Conservation (phyloP, 2,329 filamentous ascomycete species). For the Paecilomyces formosus region DNA sequence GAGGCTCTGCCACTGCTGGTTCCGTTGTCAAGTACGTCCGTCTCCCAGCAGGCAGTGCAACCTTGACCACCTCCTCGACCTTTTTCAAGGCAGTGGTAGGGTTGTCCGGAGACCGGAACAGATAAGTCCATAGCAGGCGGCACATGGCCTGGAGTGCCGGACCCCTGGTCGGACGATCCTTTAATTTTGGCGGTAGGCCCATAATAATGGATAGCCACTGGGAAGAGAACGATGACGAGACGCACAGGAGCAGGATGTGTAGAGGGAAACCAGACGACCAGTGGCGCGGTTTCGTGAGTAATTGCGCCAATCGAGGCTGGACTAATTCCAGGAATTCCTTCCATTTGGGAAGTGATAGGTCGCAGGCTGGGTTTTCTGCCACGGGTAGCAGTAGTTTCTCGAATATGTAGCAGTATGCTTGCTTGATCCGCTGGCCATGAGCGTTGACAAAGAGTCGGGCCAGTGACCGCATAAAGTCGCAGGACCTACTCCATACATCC, state of each 20-base stretch:
- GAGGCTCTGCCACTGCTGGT: slow-evolving; percentile 71
- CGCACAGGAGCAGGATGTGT: slow-evolving; percentile 78
- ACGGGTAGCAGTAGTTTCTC: slow-evolving; percentile 81
- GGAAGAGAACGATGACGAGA: slow-evolving; percentile 71
- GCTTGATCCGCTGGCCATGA: slow-evolving; percentile 84
- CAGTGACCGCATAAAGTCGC: slow-evolving; percentile 76
- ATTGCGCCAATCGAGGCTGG: slow-evolving; percentile 68
- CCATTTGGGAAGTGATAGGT: slow-evolving; percentile 79
- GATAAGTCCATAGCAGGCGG: slow-evolving; percentile 85
- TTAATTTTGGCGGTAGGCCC: slow-evolving; percentile 70
- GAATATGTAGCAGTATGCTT: slow-evolving; percentile 87
- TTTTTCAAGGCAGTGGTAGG: slow-evolving; percentile 63
- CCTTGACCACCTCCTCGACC: slow-evolving; percentile 79
- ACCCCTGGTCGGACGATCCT: slow-evolving; percentile 71
- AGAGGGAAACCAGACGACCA: slow-evolving; percentile 86
- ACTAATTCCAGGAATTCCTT: slow-evolving; percentile 73
- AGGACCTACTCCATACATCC: slow-evolving; percentile 75
- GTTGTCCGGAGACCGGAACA: slow-evolving; percentile 75
- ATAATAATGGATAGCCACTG: slow-evolving; percentile 83
- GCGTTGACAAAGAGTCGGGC: slow-evolving; percentile 76
- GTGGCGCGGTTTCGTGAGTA: slow-evolving; percentile 86
- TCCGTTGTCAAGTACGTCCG: slow-evolving; percentile 78
- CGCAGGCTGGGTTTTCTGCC: slow-evolving; percentile 68
- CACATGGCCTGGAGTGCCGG: slow-evolving; percentile 84
- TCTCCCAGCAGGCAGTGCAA: slow-evolving; percentile 74